Conservation (phyloP, 805 yeast genomes). For the Kregervanrija fluxuum region DNA sequence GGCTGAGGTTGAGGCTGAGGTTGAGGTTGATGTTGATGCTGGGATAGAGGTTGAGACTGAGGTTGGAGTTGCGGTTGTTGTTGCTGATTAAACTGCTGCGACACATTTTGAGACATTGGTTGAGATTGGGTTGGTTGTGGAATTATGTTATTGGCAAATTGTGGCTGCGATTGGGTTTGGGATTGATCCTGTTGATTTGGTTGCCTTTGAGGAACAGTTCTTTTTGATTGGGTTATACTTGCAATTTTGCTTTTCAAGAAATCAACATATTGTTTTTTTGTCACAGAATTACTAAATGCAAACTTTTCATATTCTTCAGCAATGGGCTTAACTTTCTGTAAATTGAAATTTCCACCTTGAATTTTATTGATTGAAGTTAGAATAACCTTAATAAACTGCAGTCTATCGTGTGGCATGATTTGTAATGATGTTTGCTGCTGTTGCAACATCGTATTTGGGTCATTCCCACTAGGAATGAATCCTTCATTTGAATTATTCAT, state of each 20-base stretch:
- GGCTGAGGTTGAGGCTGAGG: slow-evolving; percentile 7
- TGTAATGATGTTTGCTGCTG: slow-evolving; percentile 12
- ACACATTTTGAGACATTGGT: neutral
- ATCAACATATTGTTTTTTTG: slow-evolving; percentile 52
- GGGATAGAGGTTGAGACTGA: slow-evolving; percentile 21
- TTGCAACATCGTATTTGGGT: neutral
- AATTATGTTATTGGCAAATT: slow-evolving; percentile 12
- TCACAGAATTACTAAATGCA: slow-evolving; percentile 50
- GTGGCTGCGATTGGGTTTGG: slow-evolving; percentile 20
- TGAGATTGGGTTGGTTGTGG: slow-evolving; percentile 12
- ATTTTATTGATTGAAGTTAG: slow-evolving; percentile 26
- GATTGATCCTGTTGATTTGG: slow-evolving; percentile 17
- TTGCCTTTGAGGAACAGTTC: slow-evolving; percentile 17
- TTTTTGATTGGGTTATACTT: slow-evolving; percentile 31
- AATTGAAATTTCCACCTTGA: slow-evolving; percentile 25
- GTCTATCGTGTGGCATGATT: slow-evolving; percentile 25
- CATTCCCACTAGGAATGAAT: neutral
- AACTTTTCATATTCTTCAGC: slow-evolving; percentile 70
- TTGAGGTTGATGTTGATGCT: slow-evolving; percentile 13
- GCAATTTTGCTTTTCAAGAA: slow-evolving; percentile 34
- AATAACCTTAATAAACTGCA: slow-evolving; percentile 26
- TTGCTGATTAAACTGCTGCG: slow-evolving; percentile 4
- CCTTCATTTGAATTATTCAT: no score
- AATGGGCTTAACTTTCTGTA: slow-evolving; percentile 39
- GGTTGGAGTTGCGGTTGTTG: slow-evolving; percentile 10